These are phyloP conservation scores for Exobasidium rhododendri DNA, from an alignment of 1,284 basidiomycete species.

Conservation along the genomic window DNA sequence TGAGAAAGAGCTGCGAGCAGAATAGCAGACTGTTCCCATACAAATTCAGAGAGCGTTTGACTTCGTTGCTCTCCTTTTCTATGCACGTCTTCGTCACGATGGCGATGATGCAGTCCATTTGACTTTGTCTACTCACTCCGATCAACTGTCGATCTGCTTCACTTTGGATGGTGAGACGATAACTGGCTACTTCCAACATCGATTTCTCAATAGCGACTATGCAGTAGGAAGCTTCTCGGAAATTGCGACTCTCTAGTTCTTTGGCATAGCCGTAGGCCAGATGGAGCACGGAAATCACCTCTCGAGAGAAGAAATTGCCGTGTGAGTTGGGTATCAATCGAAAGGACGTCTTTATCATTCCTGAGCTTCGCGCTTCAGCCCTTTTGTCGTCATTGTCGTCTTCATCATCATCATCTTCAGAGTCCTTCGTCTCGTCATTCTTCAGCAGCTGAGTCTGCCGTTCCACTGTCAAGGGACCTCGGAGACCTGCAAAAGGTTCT, in stretches of 20 bases:
- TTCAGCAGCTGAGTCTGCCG: background rate
- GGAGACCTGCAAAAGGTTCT: conserved; percentile 23
- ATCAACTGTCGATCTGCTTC: background rate
- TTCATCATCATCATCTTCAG: background rate
- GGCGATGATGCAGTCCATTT: background rate
- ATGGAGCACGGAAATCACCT: background rate
- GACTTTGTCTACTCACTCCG: background rate
- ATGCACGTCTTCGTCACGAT: background rate
- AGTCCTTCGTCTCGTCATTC: background rate
- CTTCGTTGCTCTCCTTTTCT: background rate
- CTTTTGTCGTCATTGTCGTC: background rate
- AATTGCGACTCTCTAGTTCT: background rate
- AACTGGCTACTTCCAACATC: background rate
- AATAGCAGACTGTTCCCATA: background rate
- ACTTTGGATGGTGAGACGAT: background rate
- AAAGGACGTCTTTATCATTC: background rate
- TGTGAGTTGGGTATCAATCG: background rate
- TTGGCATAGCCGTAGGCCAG: background rate
- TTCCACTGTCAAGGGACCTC: background rate
- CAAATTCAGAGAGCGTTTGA: background rate
- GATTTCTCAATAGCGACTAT: background rate
- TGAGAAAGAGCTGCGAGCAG: background rate
- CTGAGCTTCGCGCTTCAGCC: background rate
- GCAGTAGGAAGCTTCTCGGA: background rate
- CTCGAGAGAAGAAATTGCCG: background rate